Evolutionary conservation across 352 stramenopile genomes (phyloP), one percentile per base, ranked within the genome.

Genomic region (Saprolegnia parasitica): DNA sequence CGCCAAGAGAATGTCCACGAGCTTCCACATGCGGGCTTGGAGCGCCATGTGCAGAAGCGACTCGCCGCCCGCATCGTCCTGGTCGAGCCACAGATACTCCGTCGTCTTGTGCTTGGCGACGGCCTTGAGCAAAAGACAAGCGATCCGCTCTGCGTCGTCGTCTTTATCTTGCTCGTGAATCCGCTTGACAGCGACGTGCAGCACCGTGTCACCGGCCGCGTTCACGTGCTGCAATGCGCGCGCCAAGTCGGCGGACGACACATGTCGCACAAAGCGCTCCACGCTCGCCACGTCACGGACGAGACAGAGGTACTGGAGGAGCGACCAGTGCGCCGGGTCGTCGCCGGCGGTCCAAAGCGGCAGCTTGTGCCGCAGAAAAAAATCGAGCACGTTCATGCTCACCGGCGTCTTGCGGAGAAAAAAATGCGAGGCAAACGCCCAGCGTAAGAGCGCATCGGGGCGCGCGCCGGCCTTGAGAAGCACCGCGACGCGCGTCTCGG

Each of bases 301-400:
- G 37, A 70, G 77, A 46, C 81, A 81, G 8, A 87, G 77, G 63
- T 83, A 91, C 83, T 91, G 89, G 21, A 90, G 73, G 50, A 93
- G 63, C 47, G 80, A 86, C 84, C 83, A 91, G 23, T 72, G 70
- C 55, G 72, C 56, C 5, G 68, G 73, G 40, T 92, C 84, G 46
- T 84, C 78, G 32, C 73, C 74, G 50, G 79, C 54, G 5, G 76
- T 67, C 29, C 73, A 56, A 45, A 81, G 62, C 23, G 80, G 65
- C 6, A 88, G 49, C 10, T 67, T 47, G 23, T 79, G 78, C 10
- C 77, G 71, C 62, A 61, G 35, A 46, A 70, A 70, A n/a, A 58
- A 70, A 29, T 70, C 63, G 13, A 70, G 47, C 10, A 70, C 37
- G 29, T 70, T 70, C 11, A 15, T 45, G 37, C 63, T 60, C 29